A percentile compares a stretch with the other conserved stretches of the same genome.
These are phyloP conservation scores for Nadsonia commutata DNA, from an alignment of 1,139 yeast genomes.

Conservation along the genomic window DNA sequence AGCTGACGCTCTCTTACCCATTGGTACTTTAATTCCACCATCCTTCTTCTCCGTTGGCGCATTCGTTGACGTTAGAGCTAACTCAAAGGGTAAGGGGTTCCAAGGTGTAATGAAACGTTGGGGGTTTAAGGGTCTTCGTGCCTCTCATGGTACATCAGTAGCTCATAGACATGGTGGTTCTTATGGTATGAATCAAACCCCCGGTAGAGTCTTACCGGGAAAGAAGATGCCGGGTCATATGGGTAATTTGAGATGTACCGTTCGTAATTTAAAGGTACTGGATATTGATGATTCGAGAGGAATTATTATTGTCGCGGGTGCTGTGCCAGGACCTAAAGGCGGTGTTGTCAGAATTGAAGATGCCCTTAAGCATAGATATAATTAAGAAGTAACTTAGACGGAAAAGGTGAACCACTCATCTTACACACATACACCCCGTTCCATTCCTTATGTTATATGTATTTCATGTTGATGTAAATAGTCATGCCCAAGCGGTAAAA, in stretches of 20 bases:
- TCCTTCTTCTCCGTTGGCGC: slow-evolving; percentile 79
- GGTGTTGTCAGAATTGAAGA: slow-evolving; percentile 64
- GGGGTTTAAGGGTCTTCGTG: slow-evolving; percentile 81
- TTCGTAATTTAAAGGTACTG: slow-evolving; percentile 61
- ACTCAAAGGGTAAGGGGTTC: slow-evolving; percentile 89
- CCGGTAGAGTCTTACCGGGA: slow-evolving; percentile 93
- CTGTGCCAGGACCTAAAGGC: slow-evolving; percentile 82
- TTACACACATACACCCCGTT: no score
- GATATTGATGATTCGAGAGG: slow-evolving; percentile 74
- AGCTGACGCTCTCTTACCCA: slow-evolving; percentile 49
- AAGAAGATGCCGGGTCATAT: slow-evolving; percentile 97
- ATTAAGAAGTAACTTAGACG: slow-evolving; percentile 3
- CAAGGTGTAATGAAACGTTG: slow-evolving; percentile 98
- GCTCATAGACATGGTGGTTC: slow-evolving; percentile 97
- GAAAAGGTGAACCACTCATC: no score
- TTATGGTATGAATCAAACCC: slow-evolving; percentile 87
- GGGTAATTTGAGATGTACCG: slow-evolving; percentile 69
- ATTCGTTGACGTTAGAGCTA: slow-evolving; percentile 63
- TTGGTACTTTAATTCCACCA: slow-evolving; percentile 69
- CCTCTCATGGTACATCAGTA: slow-evolving; percentile 90
- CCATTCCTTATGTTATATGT: no score
- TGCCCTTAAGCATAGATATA: slow-evolving; percentile 35
- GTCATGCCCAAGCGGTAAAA: no score
- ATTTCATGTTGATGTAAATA: no score
- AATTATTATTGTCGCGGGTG: slow-evolving; percentile 71